These are phyloP conservation scores for Geotrichum restrictum DNA, from an alignment of 1,139 yeast genomes.

Conservation along the genomic window DNA sequence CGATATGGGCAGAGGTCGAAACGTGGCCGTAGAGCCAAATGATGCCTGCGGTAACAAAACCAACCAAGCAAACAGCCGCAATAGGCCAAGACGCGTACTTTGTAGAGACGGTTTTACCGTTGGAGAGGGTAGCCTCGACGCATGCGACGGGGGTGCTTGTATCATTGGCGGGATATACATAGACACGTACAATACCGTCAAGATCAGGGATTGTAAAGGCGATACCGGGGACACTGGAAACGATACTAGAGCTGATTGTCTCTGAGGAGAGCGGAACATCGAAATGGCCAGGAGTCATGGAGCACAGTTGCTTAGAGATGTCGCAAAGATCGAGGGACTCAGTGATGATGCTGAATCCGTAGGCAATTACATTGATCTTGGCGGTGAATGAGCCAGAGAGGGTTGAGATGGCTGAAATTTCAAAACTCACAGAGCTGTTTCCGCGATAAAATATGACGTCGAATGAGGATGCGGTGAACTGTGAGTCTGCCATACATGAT, in stretches of 20 bases:
- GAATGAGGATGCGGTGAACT: constrained; percentile 81
- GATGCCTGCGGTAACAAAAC: constrained; percentile 81
- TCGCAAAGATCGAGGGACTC: constrained; percentile 60
- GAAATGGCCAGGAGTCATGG: constrained; percentile 81
- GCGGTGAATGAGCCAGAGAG: constrained; percentile 72
- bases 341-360: constrained; percentile 70
- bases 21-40: constrained; percentile 86
- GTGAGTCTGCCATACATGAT: constrained; percentile 89
- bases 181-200: constrained; percentile 84
- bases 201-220: constrained; percentile 91
- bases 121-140: constrained; percentile 80
- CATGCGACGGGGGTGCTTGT: constrained; percentile 64
- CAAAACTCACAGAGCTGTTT: constrained; percentile 58
- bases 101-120: constrained; percentile 92
- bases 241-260: constrained; percentile 39
- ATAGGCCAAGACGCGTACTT: constrained; percentile 95
- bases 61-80: constrained; percentile 85
- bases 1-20: constrained; percentile 92
- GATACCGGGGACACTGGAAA: constrained; percentile 63
- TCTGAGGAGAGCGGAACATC: constrained; percentile 52
- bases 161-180: constrained; percentile 39
- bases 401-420: constrained; percentile 74
- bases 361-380: constrained; percentile 63
- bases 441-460: constrained; percentile 69
- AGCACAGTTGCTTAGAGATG: constrained; percentile 53